Conservation (phyloP, 495 filamentous ascomycete genomes). For the Thozetella sp. region DNA sequence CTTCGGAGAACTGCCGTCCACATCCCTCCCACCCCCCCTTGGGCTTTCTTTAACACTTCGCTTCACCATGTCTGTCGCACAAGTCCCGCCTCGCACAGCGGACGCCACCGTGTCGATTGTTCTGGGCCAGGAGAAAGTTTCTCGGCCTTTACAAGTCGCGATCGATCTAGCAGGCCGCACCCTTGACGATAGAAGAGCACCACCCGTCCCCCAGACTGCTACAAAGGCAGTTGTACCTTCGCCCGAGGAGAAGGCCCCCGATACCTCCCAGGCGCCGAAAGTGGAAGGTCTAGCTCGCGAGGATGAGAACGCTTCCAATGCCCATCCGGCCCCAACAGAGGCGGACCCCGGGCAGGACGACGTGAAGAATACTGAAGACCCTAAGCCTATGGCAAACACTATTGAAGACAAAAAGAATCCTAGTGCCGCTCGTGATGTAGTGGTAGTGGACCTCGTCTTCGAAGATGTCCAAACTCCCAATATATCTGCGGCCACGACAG, state of each 20-base stretch:
- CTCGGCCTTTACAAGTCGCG: background rate
- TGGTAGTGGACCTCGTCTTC: background rate
- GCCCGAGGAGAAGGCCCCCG: background rate
- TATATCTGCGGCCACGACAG: background rate
- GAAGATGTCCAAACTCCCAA: background rate
- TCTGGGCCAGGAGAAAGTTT: background rate
- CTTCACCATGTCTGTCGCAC: background rate
- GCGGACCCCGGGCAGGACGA: background rate
- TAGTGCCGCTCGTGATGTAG: background rate
- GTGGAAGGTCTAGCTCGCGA: background rate
- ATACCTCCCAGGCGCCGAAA: background rate
- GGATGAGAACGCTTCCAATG: background rate
- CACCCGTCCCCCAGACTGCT: background rate
- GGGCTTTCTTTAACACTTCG: background rate
- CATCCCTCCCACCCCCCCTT: background rate
- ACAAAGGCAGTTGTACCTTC: background rate
- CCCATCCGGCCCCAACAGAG: background rate
- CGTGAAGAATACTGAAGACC: background rate
- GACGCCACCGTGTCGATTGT: background rate
- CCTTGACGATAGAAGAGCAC: background rate
- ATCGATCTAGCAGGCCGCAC: background rate
- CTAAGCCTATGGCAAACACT: background rate
- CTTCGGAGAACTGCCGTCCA: background rate
- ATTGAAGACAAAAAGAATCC: background rate
- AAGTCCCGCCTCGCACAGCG: background rate